phyloP scores from a whole-genome alignment of 2,329 filamentous ascomycete species.

The Chaetomiaceae sp. region DNA sequence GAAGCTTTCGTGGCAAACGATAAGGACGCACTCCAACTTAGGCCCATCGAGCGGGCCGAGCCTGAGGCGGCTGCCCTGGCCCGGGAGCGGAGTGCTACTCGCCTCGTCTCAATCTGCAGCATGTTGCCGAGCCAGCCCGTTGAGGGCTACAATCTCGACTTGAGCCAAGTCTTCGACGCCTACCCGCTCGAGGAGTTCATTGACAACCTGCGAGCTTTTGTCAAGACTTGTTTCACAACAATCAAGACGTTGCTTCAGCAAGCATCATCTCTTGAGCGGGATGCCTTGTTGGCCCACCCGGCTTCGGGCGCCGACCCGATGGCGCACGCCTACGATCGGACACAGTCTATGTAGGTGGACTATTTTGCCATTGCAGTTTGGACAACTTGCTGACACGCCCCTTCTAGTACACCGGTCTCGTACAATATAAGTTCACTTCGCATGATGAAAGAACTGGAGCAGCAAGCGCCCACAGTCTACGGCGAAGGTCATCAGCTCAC shows the following conservation, averaged over 20 bases:
- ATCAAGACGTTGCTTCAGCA: slow-evolving; percentile 10
- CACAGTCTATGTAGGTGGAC: slow-evolving; percentile 5
- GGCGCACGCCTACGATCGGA: slow-evolving; percentile 3
- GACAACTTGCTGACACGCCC: neutral
- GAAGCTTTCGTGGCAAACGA: slow-evolving; percentile 14
- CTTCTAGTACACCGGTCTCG: neutral
- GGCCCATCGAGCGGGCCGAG: slow-evolving; percentile 3
- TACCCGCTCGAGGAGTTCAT: slow-evolving; percentile 14
- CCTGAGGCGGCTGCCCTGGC: slow-evolving; percentile 1
- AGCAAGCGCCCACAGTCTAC: neutral
- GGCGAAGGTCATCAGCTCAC: neutral
- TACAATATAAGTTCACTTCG: neutral
- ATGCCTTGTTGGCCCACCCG: neutral
- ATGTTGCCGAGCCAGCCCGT: slow-evolving; percentile 9
- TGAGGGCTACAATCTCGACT: slow-evolving; percentile 1
- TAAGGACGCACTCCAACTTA: slow-evolving; percentile 15
- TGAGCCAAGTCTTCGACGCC: slow-evolving; percentile 4
- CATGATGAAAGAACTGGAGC: slow-evolving; percentile 11
- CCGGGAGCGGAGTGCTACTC: slow-evolving; percentile 5
- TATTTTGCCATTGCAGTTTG: neutral
- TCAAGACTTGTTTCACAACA: slow-evolving; percentile 4
- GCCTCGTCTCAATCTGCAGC: slow-evolving; percentile 13
- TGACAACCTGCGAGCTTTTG: slow-evolving; percentile 8
- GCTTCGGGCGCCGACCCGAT: slow-evolving; percentile 16
- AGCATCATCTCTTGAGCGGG: neutral